Percentiles rank a stretch among this genome's conserved stretches.
Evolutionary conservation across 495 filamentous ascomycete genomes (phyloP).

Genomic region (Trypethelium eluteriae): DNA sequence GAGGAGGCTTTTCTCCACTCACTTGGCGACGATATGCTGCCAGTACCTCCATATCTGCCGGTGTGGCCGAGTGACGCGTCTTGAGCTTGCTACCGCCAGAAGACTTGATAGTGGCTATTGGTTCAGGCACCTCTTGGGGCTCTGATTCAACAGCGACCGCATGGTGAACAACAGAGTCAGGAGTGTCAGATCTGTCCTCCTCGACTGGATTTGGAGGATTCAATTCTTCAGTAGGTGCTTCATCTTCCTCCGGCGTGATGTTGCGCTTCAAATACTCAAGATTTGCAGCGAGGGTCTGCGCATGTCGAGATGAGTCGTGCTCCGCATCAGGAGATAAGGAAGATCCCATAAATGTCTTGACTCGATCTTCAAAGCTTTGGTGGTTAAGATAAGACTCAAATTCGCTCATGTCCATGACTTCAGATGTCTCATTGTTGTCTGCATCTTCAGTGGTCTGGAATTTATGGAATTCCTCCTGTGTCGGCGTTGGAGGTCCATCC

Average conservation of each 20-base stretch:
- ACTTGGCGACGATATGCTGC: slow-evolving; percentile 77
- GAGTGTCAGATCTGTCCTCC: slow-evolving; percentile 51
- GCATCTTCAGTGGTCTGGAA: slow-evolving; percentile 15
- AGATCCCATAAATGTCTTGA: slow-evolving; percentile 1
- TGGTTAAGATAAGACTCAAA: slow-evolving; percentile 1
- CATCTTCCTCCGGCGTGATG: slow-evolving; percentile 29
- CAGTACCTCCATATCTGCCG: slow-evolving; percentile 78
- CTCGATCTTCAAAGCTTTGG: neutral
- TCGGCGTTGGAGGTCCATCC: slow-evolving; percentile 29
- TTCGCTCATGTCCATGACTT: slow-evolving; percentile 11
- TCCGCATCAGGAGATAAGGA: neutral
- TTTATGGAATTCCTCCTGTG: slow-evolving; percentile 21
- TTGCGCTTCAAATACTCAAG: neutral
- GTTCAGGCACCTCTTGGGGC: slow-evolving; percentile 63
- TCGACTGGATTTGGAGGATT: neutral
- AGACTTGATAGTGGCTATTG: slow-evolving; percentile 81
- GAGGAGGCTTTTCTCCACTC: slow-evolving; percentile 48
- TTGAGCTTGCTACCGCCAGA: slow-evolving; percentile 73
- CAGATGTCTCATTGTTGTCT: neutral
- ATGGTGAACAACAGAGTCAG: slow-evolving; percentile 89
- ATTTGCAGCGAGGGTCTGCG: neutral
- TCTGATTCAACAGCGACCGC: slow-evolving; percentile 43
- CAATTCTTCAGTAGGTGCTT: slow-evolving; percentile 10
- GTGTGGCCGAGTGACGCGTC: slow-evolving; percentile 79
- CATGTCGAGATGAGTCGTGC: slow-evolving; percentile 3